Evolutionary conservation across 2,329 filamentous ascomycete genomes (phyloP).

Genomic region (Stemphylium vesicarium): DNA sequence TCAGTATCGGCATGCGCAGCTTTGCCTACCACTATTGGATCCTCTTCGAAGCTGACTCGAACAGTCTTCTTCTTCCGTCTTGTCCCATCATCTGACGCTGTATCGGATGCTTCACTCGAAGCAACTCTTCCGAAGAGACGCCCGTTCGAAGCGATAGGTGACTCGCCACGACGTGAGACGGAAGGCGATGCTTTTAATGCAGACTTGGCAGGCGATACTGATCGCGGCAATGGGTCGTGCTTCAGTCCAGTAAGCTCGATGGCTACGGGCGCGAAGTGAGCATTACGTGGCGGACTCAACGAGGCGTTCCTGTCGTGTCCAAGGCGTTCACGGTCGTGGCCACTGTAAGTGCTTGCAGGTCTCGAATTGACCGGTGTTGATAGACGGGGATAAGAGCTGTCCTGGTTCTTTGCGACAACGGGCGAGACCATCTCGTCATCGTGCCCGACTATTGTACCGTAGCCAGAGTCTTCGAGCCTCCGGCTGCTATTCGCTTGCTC

Average conservation of each 20-base stretch:
- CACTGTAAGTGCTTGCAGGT: conserved; percentile 12
- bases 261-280: conserved; percentile 68
- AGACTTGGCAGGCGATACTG: conserved; percentile 77
- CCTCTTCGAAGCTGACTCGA: conserved; percentile 81
- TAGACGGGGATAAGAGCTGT: conserved; percentile 36
- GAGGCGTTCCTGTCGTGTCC: conserved; percentile 47
- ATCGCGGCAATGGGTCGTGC: conserved; percentile 73
- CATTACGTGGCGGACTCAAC: conserved; percentile 69
- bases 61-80: conserved; percentile 63
- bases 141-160: conserved; percentile 59
- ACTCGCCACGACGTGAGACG: conserved; percentile 53
- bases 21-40: conserved; percentile 63
- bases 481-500: conserved; percentile 29
- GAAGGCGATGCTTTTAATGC: conserved; percentile 72
- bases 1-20: conserved; percentile 34
- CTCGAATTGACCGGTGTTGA: conserved; percentile 13
- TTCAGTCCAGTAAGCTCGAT: conserved; percentile 61
- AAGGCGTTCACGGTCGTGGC: conserved; percentile 26
- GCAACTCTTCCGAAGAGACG: conserved; percentile 54
- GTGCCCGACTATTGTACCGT: conserved; percentile 8
- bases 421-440: conserved; percentile 24
- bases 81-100: conserved; percentile 53
- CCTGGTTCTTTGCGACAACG: conserved; percentile 31
- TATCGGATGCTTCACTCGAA: conserved; percentile 64
- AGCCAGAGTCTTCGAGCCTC: conserved; percentile 21